Base-by-base conservation (phyloP, 371 early-diverging fungal genomes). In the Mucor saturninus region DNA sequence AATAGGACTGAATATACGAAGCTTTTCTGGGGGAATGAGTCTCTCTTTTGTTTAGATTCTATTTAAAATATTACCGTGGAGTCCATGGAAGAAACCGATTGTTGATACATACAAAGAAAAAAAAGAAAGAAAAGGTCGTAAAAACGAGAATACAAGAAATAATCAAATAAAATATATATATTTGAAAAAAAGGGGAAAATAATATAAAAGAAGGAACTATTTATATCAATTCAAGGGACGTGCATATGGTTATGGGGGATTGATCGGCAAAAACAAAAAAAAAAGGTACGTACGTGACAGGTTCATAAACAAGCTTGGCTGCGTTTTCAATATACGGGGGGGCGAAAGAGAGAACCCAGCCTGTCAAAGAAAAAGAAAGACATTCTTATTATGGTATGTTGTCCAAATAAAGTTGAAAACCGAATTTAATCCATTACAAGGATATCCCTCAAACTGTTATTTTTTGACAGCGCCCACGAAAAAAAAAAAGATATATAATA, bases 1-100 rank as follows among this genome's bases (percentile, higher is more conserved):
- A 35, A 71, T 43, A 37, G 71, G 71, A 53, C 61, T 66, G 48
- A 71, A 71, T 52, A 71, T 65, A 54, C 71, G 71, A 35, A 69
- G 14, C 69, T 69, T 51, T 21, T 28, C 14, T 29, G 10, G 28
- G 10, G 28, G 2, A 4, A 49, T 49, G 28, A 11, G 30, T 8
- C 10, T 6, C 7, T 10, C 10, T 5, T 49, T 30, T 8, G 9
- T 15, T 29, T 30, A 49, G 0, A 4, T 28, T 49, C 26, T 49
- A 10, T 46, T 46, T n/a, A 10, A 10, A 10, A 9, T 30, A 10
- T 49, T 49, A 29, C 49, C 9, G 54, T 54, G 5, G 39, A 35
- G 21, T 46, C 46, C 46, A 46, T 46, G 26, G 50, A 8, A 9
- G 48, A 48, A 9, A 6, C 21, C 2, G 14, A 9, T 30, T 50